These are phyloP conservation scores for Cercospora janseana DNA, from an alignment of 2,329 filamentous ascomycete species.

Conservation along the genomic window DNA sequence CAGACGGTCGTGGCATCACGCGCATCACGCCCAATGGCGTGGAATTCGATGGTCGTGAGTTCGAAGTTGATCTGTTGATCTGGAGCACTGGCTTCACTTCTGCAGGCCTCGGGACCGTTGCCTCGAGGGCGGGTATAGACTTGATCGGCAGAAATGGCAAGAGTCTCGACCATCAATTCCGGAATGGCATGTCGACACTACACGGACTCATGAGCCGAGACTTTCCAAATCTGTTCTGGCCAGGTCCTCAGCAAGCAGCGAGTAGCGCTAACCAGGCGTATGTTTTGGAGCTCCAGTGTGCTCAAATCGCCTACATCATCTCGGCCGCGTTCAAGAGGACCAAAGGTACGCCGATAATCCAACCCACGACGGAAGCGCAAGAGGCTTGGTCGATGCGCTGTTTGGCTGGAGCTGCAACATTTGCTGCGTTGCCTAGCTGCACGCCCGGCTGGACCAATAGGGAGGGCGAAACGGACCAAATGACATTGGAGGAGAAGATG, in stretches of 20 bases:
- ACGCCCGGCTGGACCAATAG: constrained; percentile 56
- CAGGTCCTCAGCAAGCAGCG: constrained; percentile 45
- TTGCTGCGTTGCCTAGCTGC: constrained; percentile 47
- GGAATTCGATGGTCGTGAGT: constrained; percentile 49
- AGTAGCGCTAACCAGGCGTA: constrained; percentile 34
- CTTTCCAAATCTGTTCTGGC: constrained; percentile 58
- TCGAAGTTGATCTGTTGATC: constrained; percentile 50
- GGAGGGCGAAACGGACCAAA: constrained; percentile 42
- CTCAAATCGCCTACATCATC: constrained; percentile 50
- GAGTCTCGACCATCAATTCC: constrained; percentile 46
- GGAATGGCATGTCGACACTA: constrained; percentile 49
- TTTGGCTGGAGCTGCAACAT: constrained; percentile 42
- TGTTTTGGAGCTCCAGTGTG: constrained; percentile 39
- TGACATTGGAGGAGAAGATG: constrained; percentile 32
- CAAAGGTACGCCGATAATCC: constrained; percentile 38
- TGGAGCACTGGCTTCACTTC: constrained; percentile 48
- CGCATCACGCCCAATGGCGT: constrained; percentile 49
- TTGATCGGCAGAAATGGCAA: constrained; percentile 45
- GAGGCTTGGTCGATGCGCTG: constrained; percentile 49
- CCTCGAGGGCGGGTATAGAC: constrained; percentile 28
- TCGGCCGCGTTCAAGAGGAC: constrained; percentile 36
- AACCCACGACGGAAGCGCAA: constrained; percentile 49
- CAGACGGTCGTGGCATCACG: constrained; percentile 54
- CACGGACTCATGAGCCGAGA: constrained; percentile 51
- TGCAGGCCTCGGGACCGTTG: constrained; percentile 32